Conservation (phyloP, 192 early-diverging fungal species). For the Backusella luteola region DNA sequence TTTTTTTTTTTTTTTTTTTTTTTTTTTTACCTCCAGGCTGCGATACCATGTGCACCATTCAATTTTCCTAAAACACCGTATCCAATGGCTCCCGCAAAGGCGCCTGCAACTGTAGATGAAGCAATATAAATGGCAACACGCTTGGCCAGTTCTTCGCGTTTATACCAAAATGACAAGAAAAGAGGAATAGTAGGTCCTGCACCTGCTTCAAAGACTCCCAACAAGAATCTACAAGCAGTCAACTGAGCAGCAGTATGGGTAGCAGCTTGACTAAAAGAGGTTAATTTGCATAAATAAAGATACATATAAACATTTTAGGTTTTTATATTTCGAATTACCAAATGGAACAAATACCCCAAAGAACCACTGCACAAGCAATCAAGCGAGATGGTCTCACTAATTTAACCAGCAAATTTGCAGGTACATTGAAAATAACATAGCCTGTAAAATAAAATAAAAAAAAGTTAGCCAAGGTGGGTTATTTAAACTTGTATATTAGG, state of each 20-base stretch:
- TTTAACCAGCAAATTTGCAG: constrained; percentile 24
- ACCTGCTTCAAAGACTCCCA: constrained; percentile 26
- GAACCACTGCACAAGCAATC: constrained; percentile 26
- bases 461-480: neutral
- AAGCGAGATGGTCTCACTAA: constrained; percentile 23
- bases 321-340: constrained; percentile 5
- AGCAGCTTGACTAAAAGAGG: constrained; percentile 18
- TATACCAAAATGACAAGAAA: constrained; percentile 28
- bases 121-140: constrained; percentile 61
- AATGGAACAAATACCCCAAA: constrained; percentile 28
- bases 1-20: no score
- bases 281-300: no score
- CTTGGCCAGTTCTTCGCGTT: constrained; percentile 18
- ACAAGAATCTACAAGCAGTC: constrained; percentile 28
- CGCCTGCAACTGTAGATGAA: constrained; percentile 67
- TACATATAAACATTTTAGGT: neutral
- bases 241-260: constrained; percentile 25
- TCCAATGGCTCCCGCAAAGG: constrained; percentile 70
- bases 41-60: constrained; percentile 45
- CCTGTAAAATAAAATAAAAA: constrained; percentile 1
- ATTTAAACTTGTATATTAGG: neutral
- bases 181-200: constrained; percentile 19
- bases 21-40: constrained; percentile 52
- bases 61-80: constrained; percentile 56
- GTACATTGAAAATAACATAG: constrained; percentile 26